A percentile compares a stretch with the other conserved stretches of the same genome.
phyloP scores from a whole-genome alignment of 805 yeast species.

The Tetrapisispora pingtungensis region DNA sequence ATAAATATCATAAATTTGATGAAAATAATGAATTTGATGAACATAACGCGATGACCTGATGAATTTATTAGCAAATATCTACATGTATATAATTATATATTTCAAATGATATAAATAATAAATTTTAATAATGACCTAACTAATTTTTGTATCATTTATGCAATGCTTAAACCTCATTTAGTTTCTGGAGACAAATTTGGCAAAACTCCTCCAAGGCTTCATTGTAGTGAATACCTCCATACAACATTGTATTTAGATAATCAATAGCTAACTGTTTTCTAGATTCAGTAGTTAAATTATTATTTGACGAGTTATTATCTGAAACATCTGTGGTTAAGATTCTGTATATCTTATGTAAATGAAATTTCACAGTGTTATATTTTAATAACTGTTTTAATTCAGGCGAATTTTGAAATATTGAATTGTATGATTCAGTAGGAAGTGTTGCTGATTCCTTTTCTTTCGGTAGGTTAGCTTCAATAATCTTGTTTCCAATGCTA shows the following conservation, averaged over 20 bases:
- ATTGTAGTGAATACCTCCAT: conserved; percentile 52
- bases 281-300: conserved; percentile 24
- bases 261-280: conserved; percentile 45
- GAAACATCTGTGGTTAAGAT: conserved; percentile 29
- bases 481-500: not conserved
- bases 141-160: not conserved
- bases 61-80: not conserved
- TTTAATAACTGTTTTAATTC: conserved; percentile 38
- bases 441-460: not conserved
- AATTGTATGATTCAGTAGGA: conserved; percentile 16
- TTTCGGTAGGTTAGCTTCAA: not conserved
- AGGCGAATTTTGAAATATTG: conserved; percentile 31
- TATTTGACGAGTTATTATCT: conserved; percentile 9
- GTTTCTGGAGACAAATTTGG: conserved; percentile 12
- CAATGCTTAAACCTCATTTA: conserved; percentile 2
- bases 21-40: not conserved
- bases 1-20: not conserved
- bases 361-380: conserved; percentile 41
- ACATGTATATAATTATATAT: not conserved
- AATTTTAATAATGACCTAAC: not conserved
- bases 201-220: conserved; percentile 58
- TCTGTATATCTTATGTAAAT: conserved; percentile 39
- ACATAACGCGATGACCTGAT: not conserved
- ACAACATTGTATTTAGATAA: conserved; percentile 46
- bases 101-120: too few relatives aligned